Base-by-base conservation (phyloP, 495 filamentous ascomycete species). In the Cairneyella variabilis region DNA sequence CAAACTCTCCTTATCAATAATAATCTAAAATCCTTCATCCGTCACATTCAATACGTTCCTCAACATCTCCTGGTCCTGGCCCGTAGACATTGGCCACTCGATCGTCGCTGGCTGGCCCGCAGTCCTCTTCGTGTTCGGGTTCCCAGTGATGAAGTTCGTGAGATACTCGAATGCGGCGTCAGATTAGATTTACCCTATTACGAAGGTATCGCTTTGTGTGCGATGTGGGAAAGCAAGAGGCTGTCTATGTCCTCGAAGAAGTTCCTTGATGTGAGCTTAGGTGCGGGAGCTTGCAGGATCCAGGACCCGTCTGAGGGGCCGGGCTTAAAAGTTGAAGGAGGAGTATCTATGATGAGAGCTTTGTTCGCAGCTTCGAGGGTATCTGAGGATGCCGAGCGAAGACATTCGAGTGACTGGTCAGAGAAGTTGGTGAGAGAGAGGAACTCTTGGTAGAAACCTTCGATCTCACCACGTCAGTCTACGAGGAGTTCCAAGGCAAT, bases 41-140 rank as follows among this genome's bases (percentile, higher is more conserved):
- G 16, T 22, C 7, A 18, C 40, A 22, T 43, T 43, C 40, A 43
- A 5, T 10, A 43, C 40, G 40, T 23, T 23, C 11, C 12, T 43
- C 40, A 43, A 43, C 5, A 20, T 43, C 12, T 43, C 9, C 11
- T 43, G 12, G 22, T 6, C 40, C 18, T 10, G 23, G 18, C 40
- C 40, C 16, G 4, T 43, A 22, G 40, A n/a, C n/a, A n/a, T 43
- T 23, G 40, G 20, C 40, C 16, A 23, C 11, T 17, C n/a, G 20
- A 65, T 59, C 34, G 53, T 32, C 56, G 53, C 53, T 56, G 58
- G 67, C 65, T 63, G 58, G 65, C 65, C 59, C 62, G 49, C 52
- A 20, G 47, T 34, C 9, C 45, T 23, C 34, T 42, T 27, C 28
- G 48, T 39, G 41, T 62, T 58, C 22, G 40, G 40, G 4, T 43